Base-by-base conservation (phyloP, 805 yeast genomes). In the Cephaloascus fragrans region DNA sequence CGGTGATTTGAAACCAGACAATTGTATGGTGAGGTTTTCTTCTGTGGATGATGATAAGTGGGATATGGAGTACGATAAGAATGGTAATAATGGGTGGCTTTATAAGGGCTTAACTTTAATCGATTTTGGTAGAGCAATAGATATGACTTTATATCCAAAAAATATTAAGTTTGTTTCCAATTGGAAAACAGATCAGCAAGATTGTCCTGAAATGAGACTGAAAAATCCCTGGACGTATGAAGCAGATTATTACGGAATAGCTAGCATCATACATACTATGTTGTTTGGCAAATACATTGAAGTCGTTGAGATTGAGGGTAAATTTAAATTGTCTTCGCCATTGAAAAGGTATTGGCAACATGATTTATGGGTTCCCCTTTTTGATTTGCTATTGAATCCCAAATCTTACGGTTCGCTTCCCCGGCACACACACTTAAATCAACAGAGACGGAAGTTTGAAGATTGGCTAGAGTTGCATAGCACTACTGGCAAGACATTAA, bases 1-100 rank as follows among this genome's bases (percentile, higher is more conserved):
- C 59, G 94, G 95, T 2, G 95, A 88, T 53, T 56, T 88, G 39
- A 84, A 83, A 51, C 81, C 95, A 0, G 95, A 84, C 45, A 88
- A 87, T 52, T 83, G 93, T 46, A 83, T 88, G 94, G 51, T 86
- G 0, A 58, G 83, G 32, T 65, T 83, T 32, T 59, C 62, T 14
- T 41, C 49, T 19, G 45, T 42, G 0, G 48, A 45, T 4, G 26
- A 40, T 4, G 44, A 43, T n/a, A 39, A 40, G 6, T 37, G 43
- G 38, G 23, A 41, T 26, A 56, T 45, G 26, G 37, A 35, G 15
- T 70, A 66, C 40, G 48, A 52, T 28, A 43, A 57, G 1, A 50
- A 57, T 18, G 73, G 72, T 0, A 39, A 47, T 0, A 44, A 57
- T 32, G 74, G 70, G 2, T 77, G 84, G 83, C 39, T 48, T 17